phyloP scores from a whole-genome alignment of 2,329 filamentous ascomycete genomes.

The Paracoccidioides lutzii region DNA sequence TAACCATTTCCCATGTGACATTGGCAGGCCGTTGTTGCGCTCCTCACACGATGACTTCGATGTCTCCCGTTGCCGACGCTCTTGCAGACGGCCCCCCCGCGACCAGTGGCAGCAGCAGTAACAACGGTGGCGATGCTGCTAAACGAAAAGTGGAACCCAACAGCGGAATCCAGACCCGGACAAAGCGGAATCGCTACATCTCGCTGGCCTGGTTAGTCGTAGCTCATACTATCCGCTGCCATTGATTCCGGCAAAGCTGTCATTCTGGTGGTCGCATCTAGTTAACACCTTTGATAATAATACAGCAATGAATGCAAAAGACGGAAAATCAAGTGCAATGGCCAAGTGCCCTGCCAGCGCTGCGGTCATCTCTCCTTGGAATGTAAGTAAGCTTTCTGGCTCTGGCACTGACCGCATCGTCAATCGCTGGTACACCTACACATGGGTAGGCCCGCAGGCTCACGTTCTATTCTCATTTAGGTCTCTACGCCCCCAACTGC shows the following conservation, averaged over 20 bases:
- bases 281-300: not conserved
- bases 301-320: constrained; percentile 51
- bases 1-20: too few species aligned
- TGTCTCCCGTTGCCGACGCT: not conserved
- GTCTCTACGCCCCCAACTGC: constrained; percentile 54
- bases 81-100: not conserved
- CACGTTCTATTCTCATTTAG: constrained; percentile 12
- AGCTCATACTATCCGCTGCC: not conserved
- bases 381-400: constrained; percentile 25
- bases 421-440: not conserved
- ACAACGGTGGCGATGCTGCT: not conserved
- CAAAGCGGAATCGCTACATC: constrained; percentile 55
- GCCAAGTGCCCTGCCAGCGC: constrained; percentile 50
- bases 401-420: not conserved
- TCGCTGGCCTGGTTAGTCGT: constrained; percentile 49
- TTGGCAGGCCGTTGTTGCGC: not conserved
- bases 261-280: not conserved
- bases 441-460: not conserved
- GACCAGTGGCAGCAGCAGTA: not conserved
- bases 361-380: constrained; percentile 52
- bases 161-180: constrained; percentile 39
- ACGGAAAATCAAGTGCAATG: constrained; percentile 57
- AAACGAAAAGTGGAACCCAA: constrained; percentile 32
- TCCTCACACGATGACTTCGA: not conserved
- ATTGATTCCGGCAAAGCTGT: not conserved